Base-by-base conservation (phyloP, 805 yeast species). In the Nakazawaea ambrosiae region DNA sequence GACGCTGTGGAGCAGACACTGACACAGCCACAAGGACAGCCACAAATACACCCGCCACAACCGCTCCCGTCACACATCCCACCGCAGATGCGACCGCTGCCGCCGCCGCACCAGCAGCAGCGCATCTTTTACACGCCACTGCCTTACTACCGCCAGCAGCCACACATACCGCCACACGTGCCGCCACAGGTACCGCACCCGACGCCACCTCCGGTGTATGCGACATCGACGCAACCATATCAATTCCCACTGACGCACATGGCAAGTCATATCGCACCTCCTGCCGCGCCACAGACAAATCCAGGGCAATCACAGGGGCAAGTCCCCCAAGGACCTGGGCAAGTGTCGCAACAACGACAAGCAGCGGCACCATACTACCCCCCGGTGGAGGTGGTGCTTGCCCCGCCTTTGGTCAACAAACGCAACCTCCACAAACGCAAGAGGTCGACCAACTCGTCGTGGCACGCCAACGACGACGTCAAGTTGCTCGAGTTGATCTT, bases 401-500 rank as follows among this genome's bases (percentile, higher is more conserved):
- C 35, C 2, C 37, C 35, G 16, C 41, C 41, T 3, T 20, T 34
- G 6, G 19, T 34, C 3, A 33, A 26, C 14, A 33, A 30, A 7
- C 28, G 31, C 6, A 39, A 33, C 14, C 9, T 37, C 11, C 7
- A 20, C n/a, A 39, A 39, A 14, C 16, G 41, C 5, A 28, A 33
- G 19, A 29, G 41, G 20, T 33, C 41, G 9, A 33, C 37, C 12
- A 39, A 39, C 22, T 20, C 41, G 3, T 25, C 34, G 5, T 33
- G 41, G 41, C 11, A 8, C 11, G 20, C 34, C 18, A 17, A 31
- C 8, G 39, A 40, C 23, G 39, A 40, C 20, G 20, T 40, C 26
- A 28, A 32, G 20, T 34, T 40, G 20, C 27, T 40, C 20, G 39
- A 40, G n/a, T 28, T 40, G 23, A 27, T 40, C 17, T n/a, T 33